Base-by-base conservation (phyloP, 2,329 filamentous ascomycete genomes). In the Penicillium sp. region DNA sequence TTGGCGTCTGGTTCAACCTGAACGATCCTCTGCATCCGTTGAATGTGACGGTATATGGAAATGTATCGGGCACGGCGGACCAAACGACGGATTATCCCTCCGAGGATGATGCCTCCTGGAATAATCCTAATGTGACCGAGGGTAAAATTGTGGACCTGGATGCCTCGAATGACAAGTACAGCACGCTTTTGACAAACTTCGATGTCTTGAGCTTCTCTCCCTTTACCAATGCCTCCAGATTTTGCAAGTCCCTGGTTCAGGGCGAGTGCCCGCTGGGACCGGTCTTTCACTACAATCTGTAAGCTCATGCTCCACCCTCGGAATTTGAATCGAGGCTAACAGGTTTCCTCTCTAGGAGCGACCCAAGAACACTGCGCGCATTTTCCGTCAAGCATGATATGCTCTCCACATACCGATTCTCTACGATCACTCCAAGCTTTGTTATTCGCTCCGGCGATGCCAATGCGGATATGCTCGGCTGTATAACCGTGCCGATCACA, bases 1-100 rank as follows among this genome's bases (percentile, higher is more conserved):
- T 95, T 56, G 87, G 90, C 67, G 93, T 90, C 55, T 77, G 78
- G 21, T 96, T 96, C 78, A 83, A 91, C 66, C 81, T 83, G 27
- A 73, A 78, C 14, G 77, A 83, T 61, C 72, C 83, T 4, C 81
- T 78, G 50, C 86, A 93, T 69, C 84, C 82, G 42, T 81, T 99
- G 49, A 86, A 84, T 61, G 79, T 97, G 54, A 95, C 87, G 1
- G 84, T 96, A 47, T 98, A 91, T 79, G 93, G 93, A 51, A 97
- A 98, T 74, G 91, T 98, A 29, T 90, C 88, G 9, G 95, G 95
- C 47, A 85, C 88, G 50, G 81, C 83, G 2, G 70, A 76, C 54
- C 58, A 59, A 26, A 58, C 60, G 13, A 77, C 79, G n/a, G 58
- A 75, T 2, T 83, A 91, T 52, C 91, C 91, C 33, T 67, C 84